Evolutionary conservation across 1,284 basidiomycete species (phyloP).

Genomic region (Apiotrichum gamsii): DNA sequence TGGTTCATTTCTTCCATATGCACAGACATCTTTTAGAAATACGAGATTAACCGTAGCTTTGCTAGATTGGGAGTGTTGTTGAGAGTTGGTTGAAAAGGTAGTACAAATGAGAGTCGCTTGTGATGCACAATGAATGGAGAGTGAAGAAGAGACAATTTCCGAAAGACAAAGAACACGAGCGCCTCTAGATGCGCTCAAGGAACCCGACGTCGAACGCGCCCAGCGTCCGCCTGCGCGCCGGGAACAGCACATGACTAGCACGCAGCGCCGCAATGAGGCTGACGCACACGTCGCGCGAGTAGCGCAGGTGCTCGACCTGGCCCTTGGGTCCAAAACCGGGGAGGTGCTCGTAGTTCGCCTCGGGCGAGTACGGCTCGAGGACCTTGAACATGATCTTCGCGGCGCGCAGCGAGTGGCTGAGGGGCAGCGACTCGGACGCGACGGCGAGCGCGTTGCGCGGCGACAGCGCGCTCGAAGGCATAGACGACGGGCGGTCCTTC

Average conservation of each 20-base stretch:
- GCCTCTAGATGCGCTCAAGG: constrained; percentile 28
- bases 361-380: constrained; percentile 8
- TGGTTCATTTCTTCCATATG: too few species aligned
- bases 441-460: constrained; percentile 6
- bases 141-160: too few species aligned
- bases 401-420: constrained; percentile 17
- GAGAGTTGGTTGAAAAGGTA: too few species aligned
- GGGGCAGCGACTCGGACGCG: constrained; percentile 1
- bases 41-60: too few species aligned
- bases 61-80: too few species aligned
- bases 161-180: too few species aligned
- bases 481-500: neutral
- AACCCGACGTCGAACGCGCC: constrained; percentile 38
- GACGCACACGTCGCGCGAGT: constrained; percentile 29
- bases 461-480: too few species aligned
- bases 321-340: constrained; percentile 7
- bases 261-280: constrained; percentile 23
- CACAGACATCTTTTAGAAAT: too few species aligned
- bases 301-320: constrained; percentile 35
- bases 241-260: constrained; percentile 31
- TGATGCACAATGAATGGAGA: too few species aligned
- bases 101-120: too few species aligned
- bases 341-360: constrained; percentile 3
- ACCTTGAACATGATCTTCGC: constrained; percentile 39
- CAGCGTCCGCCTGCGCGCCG: constrained; percentile 26